A percentile compares a stretch with the other conserved stretches of the same genome.
Conservation (phyloP, 2,329 filamentous ascomycete genomes). For the Endoconidiophora laricicola region DNA sequence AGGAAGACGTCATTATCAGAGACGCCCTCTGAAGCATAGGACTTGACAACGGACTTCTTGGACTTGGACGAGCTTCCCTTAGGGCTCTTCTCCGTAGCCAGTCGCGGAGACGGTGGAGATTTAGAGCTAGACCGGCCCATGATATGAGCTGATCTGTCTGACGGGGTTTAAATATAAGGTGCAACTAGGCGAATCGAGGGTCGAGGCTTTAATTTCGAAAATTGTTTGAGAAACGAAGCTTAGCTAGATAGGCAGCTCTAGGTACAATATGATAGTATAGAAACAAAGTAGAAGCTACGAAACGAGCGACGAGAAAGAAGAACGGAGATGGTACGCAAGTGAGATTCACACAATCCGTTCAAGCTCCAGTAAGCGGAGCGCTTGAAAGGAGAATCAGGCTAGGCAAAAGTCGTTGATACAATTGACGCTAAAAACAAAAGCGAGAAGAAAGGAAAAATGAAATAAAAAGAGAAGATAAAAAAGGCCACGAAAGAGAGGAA, state of each 20-base stretch:
- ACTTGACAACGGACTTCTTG: slow-evolving; percentile 18
- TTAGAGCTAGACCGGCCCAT: slow-evolving; percentile 7
- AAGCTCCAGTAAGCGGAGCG: neutral
- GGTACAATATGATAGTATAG: neutral
- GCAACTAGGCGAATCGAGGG: neutral
- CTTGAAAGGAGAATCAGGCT: neutral
- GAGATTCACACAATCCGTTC: neutral
- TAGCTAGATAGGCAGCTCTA: neutral
- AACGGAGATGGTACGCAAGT: neutral
- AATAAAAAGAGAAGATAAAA: slow-evolving; percentile 17
- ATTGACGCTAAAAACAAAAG: neutral
- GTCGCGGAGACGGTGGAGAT: neutral
- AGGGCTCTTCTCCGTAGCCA: neutral
- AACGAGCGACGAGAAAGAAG: neutral
- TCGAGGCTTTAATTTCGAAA: neutral
- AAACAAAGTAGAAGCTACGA: neutral
- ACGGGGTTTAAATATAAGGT: neutral
- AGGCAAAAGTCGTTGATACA: neutral
- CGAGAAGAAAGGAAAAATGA: neutral
- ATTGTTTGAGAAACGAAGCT: neutral
- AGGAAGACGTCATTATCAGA: slow-evolving; percentile 84
- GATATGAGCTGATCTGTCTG: neutral
- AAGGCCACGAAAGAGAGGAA: slow-evolving; percentile 2
- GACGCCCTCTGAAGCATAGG: slow-evolving; percentile 65
- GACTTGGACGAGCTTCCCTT: neutral